phyloP scores from a whole-genome alignment of 176 grass and related monocot species.

The Alopecurus myosuroides region DNA sequence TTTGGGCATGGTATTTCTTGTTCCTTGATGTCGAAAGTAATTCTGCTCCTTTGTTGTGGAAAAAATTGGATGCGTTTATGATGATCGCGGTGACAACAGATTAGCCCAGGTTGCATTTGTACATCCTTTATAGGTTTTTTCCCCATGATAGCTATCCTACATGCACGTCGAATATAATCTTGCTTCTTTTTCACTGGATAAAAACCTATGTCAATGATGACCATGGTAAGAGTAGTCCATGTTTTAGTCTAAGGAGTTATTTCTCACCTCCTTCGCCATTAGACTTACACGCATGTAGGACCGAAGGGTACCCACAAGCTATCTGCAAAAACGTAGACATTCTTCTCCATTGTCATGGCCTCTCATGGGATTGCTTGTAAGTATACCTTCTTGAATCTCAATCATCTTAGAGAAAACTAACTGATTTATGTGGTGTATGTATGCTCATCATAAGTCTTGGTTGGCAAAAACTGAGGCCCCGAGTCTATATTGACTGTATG shows the following conservation, averaged over 20 bases:
- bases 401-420: background rate
- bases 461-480: constrained; percentile 67
- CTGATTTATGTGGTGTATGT: constrained; percentile 26
- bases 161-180: too few relatives aligned
- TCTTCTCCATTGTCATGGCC: constrained; percentile 66
- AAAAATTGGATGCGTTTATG: background rate
- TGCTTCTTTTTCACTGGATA: too few relatives aligned
- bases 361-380: constrained; percentile 79
- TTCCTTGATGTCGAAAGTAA: background rate
- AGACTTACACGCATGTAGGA: constrained; percentile 34
- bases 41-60: background rate
- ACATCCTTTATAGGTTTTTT: background rate
- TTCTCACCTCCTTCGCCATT: too few relatives aligned
- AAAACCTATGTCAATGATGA: too few relatives aligned
- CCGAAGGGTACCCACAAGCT: constrained; percentile 88
- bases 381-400: background rate
- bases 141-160: too few relatives aligned
- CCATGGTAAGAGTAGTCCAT: too few relatives aligned
- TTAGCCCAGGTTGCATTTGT: background rate
- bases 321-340: constrained; percentile 90
- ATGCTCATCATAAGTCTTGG: constrained; percentile 75
- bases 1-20: background rate
- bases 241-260: too few relatives aligned
- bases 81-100: background rate
- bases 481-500: constrained; percentile 95